These are phyloP conservation scores for Jamesozyma piceae DNA, from an alignment of 805 yeast genomes.

Conservation along the genomic window DNA sequence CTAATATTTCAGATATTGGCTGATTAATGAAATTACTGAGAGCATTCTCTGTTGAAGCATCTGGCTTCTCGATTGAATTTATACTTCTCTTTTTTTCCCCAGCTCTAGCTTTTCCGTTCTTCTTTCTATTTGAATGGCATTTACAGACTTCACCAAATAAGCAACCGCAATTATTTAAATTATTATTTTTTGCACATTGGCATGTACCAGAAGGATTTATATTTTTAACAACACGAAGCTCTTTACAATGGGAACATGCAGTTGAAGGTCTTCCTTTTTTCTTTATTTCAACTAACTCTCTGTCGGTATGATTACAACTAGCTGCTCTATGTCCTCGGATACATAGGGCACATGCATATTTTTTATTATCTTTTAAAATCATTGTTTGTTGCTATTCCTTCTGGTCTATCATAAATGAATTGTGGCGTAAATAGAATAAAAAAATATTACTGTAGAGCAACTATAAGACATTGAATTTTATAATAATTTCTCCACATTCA, in stretches of 20 bases:
- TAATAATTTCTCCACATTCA: slow-evolving; percentile 31
- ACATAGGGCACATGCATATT: slow-evolving; percentile 93
- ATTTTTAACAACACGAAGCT: slow-evolving; percentile 56
- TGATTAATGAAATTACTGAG: background rate
- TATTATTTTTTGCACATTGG: slow-evolving; percentile 5
- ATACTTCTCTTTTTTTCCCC: too few relatives aligned
- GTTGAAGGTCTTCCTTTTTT: slow-evolving; percentile 95
- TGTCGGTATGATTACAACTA: slow-evolving; percentile 82
- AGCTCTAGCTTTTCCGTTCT: background rate
- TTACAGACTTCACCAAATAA: slow-evolving; percentile 7
- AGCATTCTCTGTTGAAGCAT: background rate
- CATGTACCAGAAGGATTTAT: slow-evolving; percentile 38
- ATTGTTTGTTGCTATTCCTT: slow-evolving; percentile 29
- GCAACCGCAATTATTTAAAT: slow-evolving; percentile 1
- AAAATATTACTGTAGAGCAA: background rate
- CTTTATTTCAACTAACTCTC: slow-evolving; percentile 81
- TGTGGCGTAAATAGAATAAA: background rate
- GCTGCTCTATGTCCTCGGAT: slow-evolving; percentile 94
- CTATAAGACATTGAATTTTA: background rate
- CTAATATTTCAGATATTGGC: background rate
- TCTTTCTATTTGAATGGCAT: slow-evolving; percentile 9
- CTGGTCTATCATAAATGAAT: background rate
- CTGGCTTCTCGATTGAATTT: background rate
- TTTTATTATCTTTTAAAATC: slow-evolving; percentile 85
- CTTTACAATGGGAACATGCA: slow-evolving; percentile 81